Evolutionary conservation across 202 grass and related monocot genomes (phyloP).

Genomic region (Alloteropsis angusta): DNA sequence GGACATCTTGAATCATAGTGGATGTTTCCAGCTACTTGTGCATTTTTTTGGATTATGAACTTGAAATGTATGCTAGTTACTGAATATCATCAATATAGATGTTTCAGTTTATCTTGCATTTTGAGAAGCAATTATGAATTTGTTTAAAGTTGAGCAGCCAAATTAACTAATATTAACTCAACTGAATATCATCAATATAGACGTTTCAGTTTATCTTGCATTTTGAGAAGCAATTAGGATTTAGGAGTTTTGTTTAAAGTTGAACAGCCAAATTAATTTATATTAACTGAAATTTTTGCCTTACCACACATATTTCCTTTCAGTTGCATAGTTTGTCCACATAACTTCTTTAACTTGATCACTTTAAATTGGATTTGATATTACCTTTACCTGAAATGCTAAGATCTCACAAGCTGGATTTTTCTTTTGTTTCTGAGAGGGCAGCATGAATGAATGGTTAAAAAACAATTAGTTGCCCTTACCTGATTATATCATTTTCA

Average conservation of each 20-base stretch:
- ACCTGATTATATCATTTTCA: neutral
- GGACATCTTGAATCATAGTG: neutral
- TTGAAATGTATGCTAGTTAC: neutral
- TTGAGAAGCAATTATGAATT: neutral
- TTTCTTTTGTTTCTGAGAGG: neutral
- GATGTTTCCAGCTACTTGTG: neutral
- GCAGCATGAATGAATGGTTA: neutral
- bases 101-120: neutral
- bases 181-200: neutral
- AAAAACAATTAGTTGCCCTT: neutral
- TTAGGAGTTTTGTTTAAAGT: neutral
- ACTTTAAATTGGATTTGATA: conserved; percentile 1
- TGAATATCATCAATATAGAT: neutral
- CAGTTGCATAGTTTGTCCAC: neutral
- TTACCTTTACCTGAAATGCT: neutral
- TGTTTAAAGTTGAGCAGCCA: neutral
- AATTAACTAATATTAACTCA: neutral
- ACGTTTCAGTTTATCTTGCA: neutral
- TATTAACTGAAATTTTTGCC: neutral
- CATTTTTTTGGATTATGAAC: neutral
- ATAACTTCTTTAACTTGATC: neutral
- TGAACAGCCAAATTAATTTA: neutral
- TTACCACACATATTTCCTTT: neutral
- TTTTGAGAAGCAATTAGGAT: conserved; percentile 1
- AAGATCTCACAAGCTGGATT: neutral